Evolutionary conservation across 129 eudicot genomes (phyloP).

Genomic region (Lonicera japonica): DNA sequence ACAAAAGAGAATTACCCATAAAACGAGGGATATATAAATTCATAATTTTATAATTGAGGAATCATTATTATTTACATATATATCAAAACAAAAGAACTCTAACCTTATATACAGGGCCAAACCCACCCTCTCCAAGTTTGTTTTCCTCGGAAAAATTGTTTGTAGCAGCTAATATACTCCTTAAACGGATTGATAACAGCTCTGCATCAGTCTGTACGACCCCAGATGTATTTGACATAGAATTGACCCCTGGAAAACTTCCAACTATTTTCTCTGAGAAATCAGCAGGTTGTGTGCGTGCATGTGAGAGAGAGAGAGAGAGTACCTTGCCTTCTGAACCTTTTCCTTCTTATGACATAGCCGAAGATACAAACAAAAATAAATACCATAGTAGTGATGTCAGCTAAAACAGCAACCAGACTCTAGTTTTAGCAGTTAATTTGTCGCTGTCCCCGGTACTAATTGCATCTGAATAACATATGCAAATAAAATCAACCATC

Average conservation of each 20-base stretch:
- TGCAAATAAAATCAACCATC: background rate
- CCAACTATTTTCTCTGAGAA: constrained; percentile 16
- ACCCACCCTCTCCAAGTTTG: constrained; percentile 37
- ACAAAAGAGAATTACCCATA: background rate
- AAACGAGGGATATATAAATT: no score
- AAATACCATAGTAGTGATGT: constrained; percentile 13
- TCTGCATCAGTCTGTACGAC: constrained; percentile 21
- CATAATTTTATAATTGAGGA: background rate
- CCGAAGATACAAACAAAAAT: constrained; percentile 20
- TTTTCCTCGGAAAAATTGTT: constrained; percentile 18
- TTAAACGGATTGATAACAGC: constrained; percentile 31
- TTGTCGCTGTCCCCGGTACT: constrained; percentile 1
- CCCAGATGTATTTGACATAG: constrained; percentile 11
- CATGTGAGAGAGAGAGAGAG: background rate
- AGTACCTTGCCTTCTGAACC: constrained; percentile 25
- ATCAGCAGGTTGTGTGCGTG: constrained; percentile 7
- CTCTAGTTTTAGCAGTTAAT: constrained; percentile 2
- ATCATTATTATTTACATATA: no score
- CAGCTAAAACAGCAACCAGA: constrained; percentile 10
- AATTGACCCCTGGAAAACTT: constrained; percentile 18
- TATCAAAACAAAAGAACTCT: no score
- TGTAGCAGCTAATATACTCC: constrained; percentile 28
- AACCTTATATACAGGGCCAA: constrained; percentile 41
- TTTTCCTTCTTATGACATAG: constrained; percentile 21
- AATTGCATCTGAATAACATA: constrained; percentile 21